These are phyloP conservation scores for Ceratocystis cubensis DNA, from an alignment of 2,329 filamentous ascomycete genomes.

Conservation along the genomic window DNA sequence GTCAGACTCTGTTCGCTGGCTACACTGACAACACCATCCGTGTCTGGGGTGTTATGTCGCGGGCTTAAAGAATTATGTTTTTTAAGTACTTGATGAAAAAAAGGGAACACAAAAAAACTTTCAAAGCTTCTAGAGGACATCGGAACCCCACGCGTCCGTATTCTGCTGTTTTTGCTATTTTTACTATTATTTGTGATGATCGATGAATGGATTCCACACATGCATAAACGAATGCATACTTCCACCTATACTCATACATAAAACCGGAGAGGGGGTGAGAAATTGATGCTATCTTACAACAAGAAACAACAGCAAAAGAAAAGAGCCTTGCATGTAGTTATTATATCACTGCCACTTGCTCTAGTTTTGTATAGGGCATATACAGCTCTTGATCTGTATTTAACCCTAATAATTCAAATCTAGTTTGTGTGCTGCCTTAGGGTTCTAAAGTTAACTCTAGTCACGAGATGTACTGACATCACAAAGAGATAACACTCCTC, in stretches of 20 bases:
- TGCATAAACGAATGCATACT: neutral
- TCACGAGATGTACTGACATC: too few species aligned
- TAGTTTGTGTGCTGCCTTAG: neutral
- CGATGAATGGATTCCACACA: constrained; percentile 10
- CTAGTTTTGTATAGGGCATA: neutral
- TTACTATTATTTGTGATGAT: constrained; percentile 18
- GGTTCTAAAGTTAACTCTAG: too few species aligned
- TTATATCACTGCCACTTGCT: neutral
- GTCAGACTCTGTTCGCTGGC: constrained; percentile 97
- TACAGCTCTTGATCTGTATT: too few species aligned
- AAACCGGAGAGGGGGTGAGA: neutral
- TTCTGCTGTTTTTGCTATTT: constrained; percentile 15
- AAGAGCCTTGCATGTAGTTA: neutral
- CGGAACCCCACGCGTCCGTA: constrained; percentile 16
- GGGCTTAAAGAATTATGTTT: constrained; percentile 47
- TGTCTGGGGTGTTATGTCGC: constrained; percentile 94
- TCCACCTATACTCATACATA: neutral
- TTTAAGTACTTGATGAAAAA: constrained; percentile 22
- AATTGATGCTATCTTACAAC: neutral
- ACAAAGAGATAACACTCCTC: too few species aligned
- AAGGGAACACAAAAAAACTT: constrained; percentile 23
- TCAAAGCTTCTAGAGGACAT: constrained; percentile 21
- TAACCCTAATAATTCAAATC: too few species aligned
- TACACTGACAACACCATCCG: constrained; percentile 99
- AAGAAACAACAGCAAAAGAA: neutral